A percentile compares a stretch with the other conserved stretches of the same genome.
Conservation (phyloP, 2,329 filamentous ascomycete genomes). For the Xenosphaeropsis pyriputrescens region DNA sequence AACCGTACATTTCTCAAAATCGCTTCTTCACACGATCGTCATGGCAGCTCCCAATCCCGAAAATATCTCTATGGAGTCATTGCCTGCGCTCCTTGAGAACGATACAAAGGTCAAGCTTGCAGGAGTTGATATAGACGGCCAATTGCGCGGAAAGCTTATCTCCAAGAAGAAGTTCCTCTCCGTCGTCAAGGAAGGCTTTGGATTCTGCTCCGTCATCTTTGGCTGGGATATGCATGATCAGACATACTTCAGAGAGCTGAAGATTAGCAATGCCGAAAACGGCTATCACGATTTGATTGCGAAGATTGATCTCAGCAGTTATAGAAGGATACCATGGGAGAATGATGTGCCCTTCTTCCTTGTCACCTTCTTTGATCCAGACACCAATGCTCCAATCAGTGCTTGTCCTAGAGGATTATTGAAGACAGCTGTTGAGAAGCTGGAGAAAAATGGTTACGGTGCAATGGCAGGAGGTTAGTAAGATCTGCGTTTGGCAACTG, state of each 20-base stretch:
- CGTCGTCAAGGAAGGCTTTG: conserved; percentile 67
- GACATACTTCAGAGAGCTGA: conserved; percentile 75
- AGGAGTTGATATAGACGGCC: conserved; percentile 75
- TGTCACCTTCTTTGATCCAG: conserved; percentile 71
- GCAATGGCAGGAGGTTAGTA: conserved; percentile 79
- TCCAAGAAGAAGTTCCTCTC: conserved; percentile 88
- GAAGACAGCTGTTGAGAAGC: conserved; percentile 49
- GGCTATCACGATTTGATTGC: conserved; percentile 80
- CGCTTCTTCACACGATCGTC: conserved; percentile 1
- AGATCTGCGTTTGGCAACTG: conserved; percentile 2
- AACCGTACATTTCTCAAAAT: background rate
- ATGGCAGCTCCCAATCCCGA: conserved; percentile 10
- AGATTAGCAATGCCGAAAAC: conserved; percentile 80
- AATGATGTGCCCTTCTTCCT: conserved; percentile 75
- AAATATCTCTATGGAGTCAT: conserved; percentile 43
- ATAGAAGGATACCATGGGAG: conserved; percentile 83
- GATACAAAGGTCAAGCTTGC: conserved; percentile 78
- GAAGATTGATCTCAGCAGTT: conserved; percentile 62
- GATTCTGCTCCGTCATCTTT: conserved; percentile 88
- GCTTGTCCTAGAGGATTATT: conserved; percentile 71
- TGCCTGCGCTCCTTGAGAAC: conserved; percentile 50
- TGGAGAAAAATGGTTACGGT: conserved; percentile 53
- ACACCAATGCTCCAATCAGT: conserved; percentile 54
- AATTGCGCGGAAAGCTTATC: conserved; percentile 78
- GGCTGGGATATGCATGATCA: conserved; percentile 96